Percentiles rank a stretch among this genome's conserved stretches.
phyloP scores from a whole-genome alignment of 495 filamentous ascomycete species.

The Tetracladium marchalianum region DNA sequence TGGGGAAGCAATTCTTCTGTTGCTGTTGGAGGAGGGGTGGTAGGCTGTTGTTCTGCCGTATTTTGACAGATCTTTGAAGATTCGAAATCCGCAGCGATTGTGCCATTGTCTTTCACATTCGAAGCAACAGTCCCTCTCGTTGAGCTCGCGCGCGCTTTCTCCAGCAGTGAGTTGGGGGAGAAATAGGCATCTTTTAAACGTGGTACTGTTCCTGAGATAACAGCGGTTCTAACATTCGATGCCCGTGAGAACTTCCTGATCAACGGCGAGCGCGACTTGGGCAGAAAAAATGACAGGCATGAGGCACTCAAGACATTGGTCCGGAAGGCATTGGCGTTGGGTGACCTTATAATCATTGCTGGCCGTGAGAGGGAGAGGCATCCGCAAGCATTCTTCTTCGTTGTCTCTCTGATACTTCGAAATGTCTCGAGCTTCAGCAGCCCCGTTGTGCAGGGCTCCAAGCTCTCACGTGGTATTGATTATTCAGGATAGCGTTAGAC shows the following conservation, averaged over 20 bases:
- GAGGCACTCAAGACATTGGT: slow-evolving; percentile 15
- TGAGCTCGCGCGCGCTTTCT: slow-evolving; percentile 5
- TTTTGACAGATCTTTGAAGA: slow-evolving; percentile 7
- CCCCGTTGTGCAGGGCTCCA: no score
- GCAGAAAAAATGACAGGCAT: slow-evolving; percentile 13
- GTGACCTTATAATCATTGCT: slow-evolving; percentile 22
- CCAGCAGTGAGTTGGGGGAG: slow-evolving; percentile 16
- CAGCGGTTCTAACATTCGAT: slow-evolving; percentile 9
- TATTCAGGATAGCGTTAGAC: no score
- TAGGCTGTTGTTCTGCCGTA: background rate
- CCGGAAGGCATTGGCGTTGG: slow-evolving; percentile 10
- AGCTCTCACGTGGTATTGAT: no score
- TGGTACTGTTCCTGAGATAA: slow-evolving; percentile 2
- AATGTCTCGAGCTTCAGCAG: no score
- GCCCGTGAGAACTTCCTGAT: slow-evolving; percentile 12
- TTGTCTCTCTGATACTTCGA: no score
- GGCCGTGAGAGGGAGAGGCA: slow-evolving; percentile 1
- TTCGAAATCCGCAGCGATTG: slow-evolving; percentile 9
- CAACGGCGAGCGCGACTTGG: background rate
- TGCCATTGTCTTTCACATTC: slow-evolving; percentile 1
- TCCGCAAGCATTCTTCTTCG: background rate
- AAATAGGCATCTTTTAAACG: slow-evolving; percentile 15
- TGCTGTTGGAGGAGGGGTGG: slow-evolving; percentile 6
- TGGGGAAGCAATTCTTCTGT: slow-evolving; percentile 15
- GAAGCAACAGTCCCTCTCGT: slow-evolving; percentile 12